phyloP scores from a whole-genome alignment of 331 rosid species.

The Quercus lobata region DNA sequence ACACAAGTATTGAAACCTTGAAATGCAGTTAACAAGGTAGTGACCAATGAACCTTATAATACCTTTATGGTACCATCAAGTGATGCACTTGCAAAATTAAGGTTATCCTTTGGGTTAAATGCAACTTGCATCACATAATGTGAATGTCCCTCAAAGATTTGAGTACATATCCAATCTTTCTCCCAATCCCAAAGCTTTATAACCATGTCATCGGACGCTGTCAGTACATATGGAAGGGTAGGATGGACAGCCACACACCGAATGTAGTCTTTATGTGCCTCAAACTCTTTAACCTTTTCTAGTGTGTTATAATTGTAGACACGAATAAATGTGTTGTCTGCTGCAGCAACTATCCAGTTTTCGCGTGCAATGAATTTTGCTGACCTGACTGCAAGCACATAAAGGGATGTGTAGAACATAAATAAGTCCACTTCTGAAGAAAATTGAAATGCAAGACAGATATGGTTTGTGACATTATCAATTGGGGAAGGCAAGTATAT shows the following conservation, averaged over 20 bases:
- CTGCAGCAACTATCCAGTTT: conserved; percentile 76
- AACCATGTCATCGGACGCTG: conserved; percentile 83
- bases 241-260: conserved; percentile 84
- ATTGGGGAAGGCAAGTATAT: neutral
- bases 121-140: conserved; percentile 95
- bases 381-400: conserved; percentile 65
- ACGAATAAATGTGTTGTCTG: conserved; percentile 69
- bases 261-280: conserved; percentile 72
- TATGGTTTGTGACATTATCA: neutral
- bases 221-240: conserved; percentile 62
- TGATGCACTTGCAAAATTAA: conserved; percentile 78
- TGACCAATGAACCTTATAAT: neutral
- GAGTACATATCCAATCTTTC: conserved; percentile 58
- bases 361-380: conserved; percentile 71
- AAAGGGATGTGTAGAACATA: neutral
- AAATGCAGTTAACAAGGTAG: neutral
- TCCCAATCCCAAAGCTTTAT: conserved; percentile 87
- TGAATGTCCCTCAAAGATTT: conserved; percentile 71
- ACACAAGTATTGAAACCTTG: neutral
- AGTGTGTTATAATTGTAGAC: conserved; percentile 55
- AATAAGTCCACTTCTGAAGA: conserved; percentile 1
- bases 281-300: conserved; percentile 60
- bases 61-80: conserved; percentile 90
- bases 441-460: neutral
- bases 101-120: conserved; percentile 65